Evolutionary conservation across 2,329 filamentous ascomycete species (phyloP).

Genomic region (Aspergillus fischeri): DNA sequence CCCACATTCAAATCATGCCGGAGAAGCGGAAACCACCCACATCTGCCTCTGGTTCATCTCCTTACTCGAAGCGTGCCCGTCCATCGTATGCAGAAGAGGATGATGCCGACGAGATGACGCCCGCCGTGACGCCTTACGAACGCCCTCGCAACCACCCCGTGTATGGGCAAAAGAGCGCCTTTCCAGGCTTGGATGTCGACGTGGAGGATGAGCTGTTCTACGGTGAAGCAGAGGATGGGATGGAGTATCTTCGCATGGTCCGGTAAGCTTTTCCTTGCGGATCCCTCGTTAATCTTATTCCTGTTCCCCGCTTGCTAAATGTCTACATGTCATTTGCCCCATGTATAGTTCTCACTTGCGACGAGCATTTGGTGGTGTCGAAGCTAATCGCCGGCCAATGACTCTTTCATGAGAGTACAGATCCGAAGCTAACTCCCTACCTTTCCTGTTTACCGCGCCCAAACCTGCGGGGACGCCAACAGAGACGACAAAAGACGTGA

Average conservation of each 20-base stretch:
- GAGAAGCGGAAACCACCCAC: conserved; percentile 30
- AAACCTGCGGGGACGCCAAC: conserved; percentile 30
- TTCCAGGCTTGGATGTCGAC: conserved; percentile 56
- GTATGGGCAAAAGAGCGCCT: conserved; percentile 69
- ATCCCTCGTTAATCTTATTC: conserved; percentile 15
- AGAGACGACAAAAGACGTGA: conserved; percentile 1
- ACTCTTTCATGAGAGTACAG: conserved; percentile 43
- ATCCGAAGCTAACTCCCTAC: conserved; percentile 70
- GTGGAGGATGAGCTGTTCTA: conserved; percentile 57
- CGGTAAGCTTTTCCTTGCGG: conserved; percentile 50
- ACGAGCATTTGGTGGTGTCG: neutral
- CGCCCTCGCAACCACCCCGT: conserved; percentile 55
- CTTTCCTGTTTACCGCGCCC: conserved; percentile 65
- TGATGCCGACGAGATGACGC: conserved; percentile 20
- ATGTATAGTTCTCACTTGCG: conserved; percentile 10
- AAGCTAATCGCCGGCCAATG: conserved; percentile 14
- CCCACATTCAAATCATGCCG: conserved; percentile 22
- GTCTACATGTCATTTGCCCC: conserved; percentile 6
- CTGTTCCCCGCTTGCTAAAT: conserved; percentile 19
- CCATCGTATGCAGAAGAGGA: conserved; percentile 26
- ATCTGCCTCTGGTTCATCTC: conserved; percentile 9
- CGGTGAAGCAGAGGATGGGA: conserved; percentile 62
- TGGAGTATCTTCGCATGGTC: conserved; percentile 68
- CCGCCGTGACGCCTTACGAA: conserved; percentile 22
- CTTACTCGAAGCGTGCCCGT: conserved; percentile 29